Conservation (phyloP, 345 rosid genomes). For the Sonneratia alba region DNA sequence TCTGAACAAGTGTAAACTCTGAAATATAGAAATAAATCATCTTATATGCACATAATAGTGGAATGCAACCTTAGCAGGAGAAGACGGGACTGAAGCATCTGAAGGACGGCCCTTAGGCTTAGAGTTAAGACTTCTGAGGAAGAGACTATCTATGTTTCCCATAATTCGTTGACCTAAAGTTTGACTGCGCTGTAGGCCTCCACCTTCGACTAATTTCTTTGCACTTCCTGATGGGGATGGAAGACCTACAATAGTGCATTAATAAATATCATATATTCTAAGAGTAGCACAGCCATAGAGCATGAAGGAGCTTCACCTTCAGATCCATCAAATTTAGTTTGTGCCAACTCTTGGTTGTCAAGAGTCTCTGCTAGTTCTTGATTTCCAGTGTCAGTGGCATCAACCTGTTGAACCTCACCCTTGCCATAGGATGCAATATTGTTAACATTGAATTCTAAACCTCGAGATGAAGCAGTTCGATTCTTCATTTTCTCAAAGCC, state of each 20-base stretch:
- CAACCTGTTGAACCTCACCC: conserved; percentile 28
- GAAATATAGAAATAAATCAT: conserved; percentile 9
- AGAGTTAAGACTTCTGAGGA: conserved; percentile 70
- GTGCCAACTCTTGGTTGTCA: conserved; percentile 30
- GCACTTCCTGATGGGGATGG: conserved; percentile 77
- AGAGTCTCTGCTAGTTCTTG: conserved; percentile 17
- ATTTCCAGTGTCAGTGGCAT: conserved; percentile 24
- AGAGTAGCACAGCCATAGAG: background rate
- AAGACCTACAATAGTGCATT: conserved; percentile 35
- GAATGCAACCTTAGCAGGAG: conserved; percentile 62
- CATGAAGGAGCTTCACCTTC: conserved; percentile 38
- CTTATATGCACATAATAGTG: background rate
- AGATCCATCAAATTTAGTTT: conserved; percentile 40
- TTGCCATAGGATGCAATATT: conserved; percentile 6
- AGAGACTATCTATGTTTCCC: conserved; percentile 79
- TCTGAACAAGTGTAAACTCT: background rate
- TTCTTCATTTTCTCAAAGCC: conserved; percentile 45
- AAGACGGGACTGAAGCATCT: conserved; percentile 58
- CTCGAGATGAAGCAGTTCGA: conserved; percentile 26
- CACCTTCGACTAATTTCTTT: conserved; percentile 48
- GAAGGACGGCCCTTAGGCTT: conserved; percentile 47
- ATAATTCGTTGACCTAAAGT: conserved; percentile 75
- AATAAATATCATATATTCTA: background rate
- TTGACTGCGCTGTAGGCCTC: conserved; percentile 54
- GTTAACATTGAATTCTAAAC: conserved; percentile 32